Base-by-base conservation (phyloP, 768 basidiomycete species). In the Auricularia heimuer region DNA sequence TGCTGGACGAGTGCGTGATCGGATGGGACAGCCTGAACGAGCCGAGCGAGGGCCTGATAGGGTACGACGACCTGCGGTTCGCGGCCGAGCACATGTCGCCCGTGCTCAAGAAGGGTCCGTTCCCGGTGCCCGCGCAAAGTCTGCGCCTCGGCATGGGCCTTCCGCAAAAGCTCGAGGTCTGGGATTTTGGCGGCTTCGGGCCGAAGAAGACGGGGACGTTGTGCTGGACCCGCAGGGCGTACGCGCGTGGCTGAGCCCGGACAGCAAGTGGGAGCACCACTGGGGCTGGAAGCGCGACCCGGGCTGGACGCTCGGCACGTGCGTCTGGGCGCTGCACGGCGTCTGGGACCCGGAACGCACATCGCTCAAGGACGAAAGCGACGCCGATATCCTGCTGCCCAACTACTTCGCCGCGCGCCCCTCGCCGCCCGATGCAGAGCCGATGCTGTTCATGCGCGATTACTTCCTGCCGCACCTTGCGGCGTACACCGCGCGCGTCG, bases 11-110 rank as follows among this genome's bases (percentile, higher is more conserved):
- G 47, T 94, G 93, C 68, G 83, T 99, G 11, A 88, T 98, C 61
- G 97, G 97, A 0, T 98, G 96, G 97, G 97, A 99, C 73, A 89
- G 87, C 69, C 77, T 98, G 75, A 98, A 99, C 74, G 97, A 99
- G 74, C 96, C 97, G 0, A 86, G 85, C 44, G 91, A 95, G 69
- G 97, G 97, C 0, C 80, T 92, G 47, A 81, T 86, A 42, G 84
- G 82, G 2, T 88, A 88, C 75, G 78, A 80, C 0, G 85, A 96
- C 72, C 78, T 99, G 35, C 81, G 79, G 62, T 66, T 73, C 12
- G 85, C 87, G 54, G 89, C 93, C 0, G 76, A 76, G 16, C 76
- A 81, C 39, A 92, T 94, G 71, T 85, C 85, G 1, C 82, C 86
- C 11, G 85, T 83, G 18, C 77, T 92, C 42, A 92, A 90, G 72